phyloP scores from a whole-genome alignment of 306 rosid species.

The Luffa aegyptiaca region DNA sequence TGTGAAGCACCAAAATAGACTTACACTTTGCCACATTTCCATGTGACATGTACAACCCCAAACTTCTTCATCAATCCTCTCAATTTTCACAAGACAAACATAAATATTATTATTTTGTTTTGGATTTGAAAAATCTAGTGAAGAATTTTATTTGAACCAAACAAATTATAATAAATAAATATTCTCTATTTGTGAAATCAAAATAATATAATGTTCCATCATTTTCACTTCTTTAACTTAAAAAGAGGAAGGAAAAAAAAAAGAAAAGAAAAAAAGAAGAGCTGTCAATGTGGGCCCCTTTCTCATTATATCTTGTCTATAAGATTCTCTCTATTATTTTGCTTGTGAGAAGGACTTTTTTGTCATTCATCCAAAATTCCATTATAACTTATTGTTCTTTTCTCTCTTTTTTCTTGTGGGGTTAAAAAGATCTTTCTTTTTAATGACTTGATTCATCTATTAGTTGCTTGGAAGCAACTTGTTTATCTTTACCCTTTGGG shows the following conservation, averaged over 20 bases:
- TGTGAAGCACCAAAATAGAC: neutral
- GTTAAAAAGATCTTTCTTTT: neutral
- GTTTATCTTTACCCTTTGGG: neutral
- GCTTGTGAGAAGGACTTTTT: constrained; percentile 49
- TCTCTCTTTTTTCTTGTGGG: neutral
- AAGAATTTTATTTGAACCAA: neutral
- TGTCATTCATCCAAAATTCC: constrained; percentile 38
- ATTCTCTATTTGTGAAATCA: neutral
- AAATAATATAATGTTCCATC: constrained; percentile 6
- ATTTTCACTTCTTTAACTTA: neutral
- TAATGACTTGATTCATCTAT: neutral
- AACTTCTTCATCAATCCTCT: neutral
- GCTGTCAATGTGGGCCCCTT: constrained; percentile 40
- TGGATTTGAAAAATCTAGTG: neutral
- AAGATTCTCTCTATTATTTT: constrained; percentile 78
- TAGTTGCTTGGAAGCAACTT: neutral
- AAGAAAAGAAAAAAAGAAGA: constrained; percentile 16
- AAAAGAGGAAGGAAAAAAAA: neutral
- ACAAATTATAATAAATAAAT: neutral
- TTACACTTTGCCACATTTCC: neutral
- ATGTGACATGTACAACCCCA: neutral
- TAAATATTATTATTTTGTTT: neutral
- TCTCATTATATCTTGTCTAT: constrained; percentile 45
- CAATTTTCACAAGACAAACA: neutral
- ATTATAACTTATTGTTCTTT: constrained; percentile 19